Base-by-base conservation (phyloP, 129 eudicot genomes). In the Calendula officinalis region DNA sequence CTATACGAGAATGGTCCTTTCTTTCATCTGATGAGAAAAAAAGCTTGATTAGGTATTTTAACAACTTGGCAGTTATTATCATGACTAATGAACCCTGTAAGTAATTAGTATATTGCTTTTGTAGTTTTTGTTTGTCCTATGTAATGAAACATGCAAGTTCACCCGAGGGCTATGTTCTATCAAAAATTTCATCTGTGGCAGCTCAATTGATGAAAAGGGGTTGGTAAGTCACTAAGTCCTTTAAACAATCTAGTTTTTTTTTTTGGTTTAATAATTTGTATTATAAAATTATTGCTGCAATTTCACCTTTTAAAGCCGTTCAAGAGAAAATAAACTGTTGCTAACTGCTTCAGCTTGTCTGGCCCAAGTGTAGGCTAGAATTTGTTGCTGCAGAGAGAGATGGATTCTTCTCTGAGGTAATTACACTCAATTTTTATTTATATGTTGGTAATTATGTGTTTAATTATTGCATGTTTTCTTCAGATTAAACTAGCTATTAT, bases 171-270 rank as follows among this genome's bases (percentile, higher is more conserved):
- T 92, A 83, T 74, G 99, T 92, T 72, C 89, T 71, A 73, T 78
- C 81, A 69, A 92, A 92, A 74, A 86, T 92, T 78, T 86, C 96
- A 37, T 83, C 96, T 22, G 96, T 92, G 66, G 99, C 95, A 77
- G 95, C 95, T 81, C 99, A 92, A 56, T 83, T 92, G 81, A 56
- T 92, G 83, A 92, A 92, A 80, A 83, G 96, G 84, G 96, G 99
- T 36, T 92, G 99, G 99, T 92, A 73, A 78, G 95, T 79, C 66
- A 96, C 96, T 92, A 73, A 78, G 95, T 79, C 66, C 62, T 16
- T 55, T 64, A 39, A 37, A 8, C 57, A 38, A 41, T 44, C 48
- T 45, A 11, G 14, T 44, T 43, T 33, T 14, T 40, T 40, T 38
- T 65, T 36, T 42, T 54, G 38, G 30, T 57, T 44, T 49, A 8